phyloP scores from a whole-genome alignment of 2,329 filamentous ascomycete genomes.

The Daldinia eschscholtzii region DNA sequence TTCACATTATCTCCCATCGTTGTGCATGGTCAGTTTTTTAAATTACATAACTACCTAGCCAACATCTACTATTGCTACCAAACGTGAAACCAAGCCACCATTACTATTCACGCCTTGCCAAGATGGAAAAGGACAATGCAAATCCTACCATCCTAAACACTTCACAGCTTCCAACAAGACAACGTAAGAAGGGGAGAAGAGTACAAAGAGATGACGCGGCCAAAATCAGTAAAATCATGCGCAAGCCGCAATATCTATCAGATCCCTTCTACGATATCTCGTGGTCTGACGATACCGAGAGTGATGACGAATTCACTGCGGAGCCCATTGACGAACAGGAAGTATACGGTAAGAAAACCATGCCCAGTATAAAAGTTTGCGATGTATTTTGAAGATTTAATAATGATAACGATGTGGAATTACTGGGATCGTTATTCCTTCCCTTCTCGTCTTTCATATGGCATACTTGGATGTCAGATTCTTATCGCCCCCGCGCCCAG shows the following conservation, averaged over 20 bases:
- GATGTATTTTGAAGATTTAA: constrained; percentile 8
- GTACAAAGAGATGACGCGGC: constrained; percentile 62
- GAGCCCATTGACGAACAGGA: constrained; percentile 98
- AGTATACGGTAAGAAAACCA: constrained; percentile 78
- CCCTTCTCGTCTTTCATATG: constrained; percentile 3
- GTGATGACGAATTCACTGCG: constrained; percentile 70
- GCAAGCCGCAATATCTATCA: constrained; percentile 60
- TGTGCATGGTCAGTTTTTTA: not conserved
- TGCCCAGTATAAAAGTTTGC: not conserved
- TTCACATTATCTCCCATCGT: constrained; percentile 11
- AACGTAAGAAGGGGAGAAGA: constrained; percentile 64
- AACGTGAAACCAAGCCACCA: not conserved
- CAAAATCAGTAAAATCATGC: constrained; percentile 61
- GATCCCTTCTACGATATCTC: constrained; percentile 57
- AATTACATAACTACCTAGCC: not conserved
- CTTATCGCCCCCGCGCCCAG: constrained; percentile 27
- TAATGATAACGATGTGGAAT: constrained; percentile 15
- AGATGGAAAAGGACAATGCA: constrained; percentile 74
- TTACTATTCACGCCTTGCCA: constrained; percentile 19
- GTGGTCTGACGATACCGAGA: constrained; percentile 55
- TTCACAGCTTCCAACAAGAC: constrained; percentile 87
- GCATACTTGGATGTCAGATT: constrained; percentile 4
- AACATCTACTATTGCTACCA: not conserved
- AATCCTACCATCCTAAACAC: constrained; percentile 93
- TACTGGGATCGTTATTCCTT: constrained; percentile 20